Conservation (phyloP, 331 rosid genomes). For the Acacia concinna region DNA sequence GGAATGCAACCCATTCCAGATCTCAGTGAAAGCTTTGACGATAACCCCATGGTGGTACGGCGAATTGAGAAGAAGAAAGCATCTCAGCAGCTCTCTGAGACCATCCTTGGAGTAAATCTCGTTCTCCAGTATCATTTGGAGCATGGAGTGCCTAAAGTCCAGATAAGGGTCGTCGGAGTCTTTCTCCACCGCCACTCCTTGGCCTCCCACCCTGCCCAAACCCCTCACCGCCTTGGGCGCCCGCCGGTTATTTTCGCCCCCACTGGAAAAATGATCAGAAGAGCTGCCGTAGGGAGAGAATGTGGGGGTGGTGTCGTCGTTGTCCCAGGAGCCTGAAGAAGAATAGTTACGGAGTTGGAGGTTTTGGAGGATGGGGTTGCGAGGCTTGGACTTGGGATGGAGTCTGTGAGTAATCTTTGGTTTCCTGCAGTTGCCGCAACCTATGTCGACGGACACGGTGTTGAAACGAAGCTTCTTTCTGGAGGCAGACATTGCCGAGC, state of each 20-base stretch:
- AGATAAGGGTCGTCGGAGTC: conserved; percentile 93
- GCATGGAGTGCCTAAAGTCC: conserved; percentile 89
- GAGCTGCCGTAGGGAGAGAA: conserved; percentile 44
- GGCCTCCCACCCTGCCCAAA: conserved; percentile 69
- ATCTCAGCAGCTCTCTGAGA: conserved; percentile 70
- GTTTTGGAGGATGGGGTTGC: conserved; percentile 41
- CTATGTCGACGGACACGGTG: conserved; percentile 64
- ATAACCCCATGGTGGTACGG: conserved; percentile 83
- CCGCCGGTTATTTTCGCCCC: conserved; percentile 15
- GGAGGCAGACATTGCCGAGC: conserved; percentile 56
- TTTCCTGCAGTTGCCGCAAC: conserved; percentile 73
- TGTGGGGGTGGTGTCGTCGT: conserved; percentile 39
- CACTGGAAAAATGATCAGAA: background rate
- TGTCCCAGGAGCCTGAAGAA: conserved; percentile 34
- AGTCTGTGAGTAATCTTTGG: conserved; percentile 53
- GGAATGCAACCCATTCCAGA: conserved; percentile 81
- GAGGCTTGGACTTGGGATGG: conserved; percentile 57
- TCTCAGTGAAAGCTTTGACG: conserved; percentile 84
- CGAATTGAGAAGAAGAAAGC: conserved; percentile 81
- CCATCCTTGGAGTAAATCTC: conserved; percentile 85
- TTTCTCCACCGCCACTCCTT: conserved; percentile 86
- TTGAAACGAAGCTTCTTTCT: conserved; percentile 55
- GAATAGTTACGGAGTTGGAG: conserved; percentile 31
- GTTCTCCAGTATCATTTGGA: conserved; percentile 90
- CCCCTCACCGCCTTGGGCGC: conserved; percentile 38